These are phyloP conservation scores for Astrothelium subdiscretum DNA, from an alignment of 495 filamentous ascomycete genomes.

Conservation along the genomic window DNA sequence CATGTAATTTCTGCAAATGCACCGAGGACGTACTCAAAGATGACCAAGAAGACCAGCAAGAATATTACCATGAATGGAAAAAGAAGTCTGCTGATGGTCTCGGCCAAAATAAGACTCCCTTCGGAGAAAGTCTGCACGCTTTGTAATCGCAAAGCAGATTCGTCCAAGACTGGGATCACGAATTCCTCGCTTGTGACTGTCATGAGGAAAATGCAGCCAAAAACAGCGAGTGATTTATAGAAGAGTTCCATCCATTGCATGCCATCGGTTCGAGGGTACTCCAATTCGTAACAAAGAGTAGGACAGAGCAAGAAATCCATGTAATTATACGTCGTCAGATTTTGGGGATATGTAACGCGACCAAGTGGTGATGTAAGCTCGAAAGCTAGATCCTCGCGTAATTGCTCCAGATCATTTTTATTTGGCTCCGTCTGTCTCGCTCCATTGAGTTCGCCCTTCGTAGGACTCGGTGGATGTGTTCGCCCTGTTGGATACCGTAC, in stretches of 20 bases:
- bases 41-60: slow-evolving; percentile 32
- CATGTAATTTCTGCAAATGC: slow-evolving; percentile 91
- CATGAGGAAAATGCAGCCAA: slow-evolving; percentile 92
- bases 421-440: slow-evolving; percentile 31
- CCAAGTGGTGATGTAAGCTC: slow-evolving; percentile 86
- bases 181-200: slow-evolving; percentile 90
- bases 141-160: slow-evolving; percentile 59
- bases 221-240: slow-evolving; percentile 78
- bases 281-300: slow-evolving; percentile 93
- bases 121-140: slow-evolving; percentile 47
- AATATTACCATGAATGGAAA: slow-evolving; percentile 86
- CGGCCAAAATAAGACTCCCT: slow-evolving; percentile 64
- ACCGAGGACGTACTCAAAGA: slow-evolving; percentile 76
- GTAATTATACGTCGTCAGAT: slow-evolving; percentile 73
- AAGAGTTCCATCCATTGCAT: slow-evolving; percentile 73
- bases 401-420: slow-evolving; percentile 29
- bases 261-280: slow-evolving; percentile 71
- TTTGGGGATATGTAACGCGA: slow-evolving; percentile 78
- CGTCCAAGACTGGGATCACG: slow-evolving; percentile 77
- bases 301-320: slow-evolving; percentile 83
- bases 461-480: slow-evolving; percentile 24
- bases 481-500: slow-evolving; percentile 64
- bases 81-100: slow-evolving; percentile 86
- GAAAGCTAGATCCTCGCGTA: slow-evolving; percentile 78
- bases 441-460: slow-evolving; percentile 25